phyloP scores from a whole-genome alignment of 73 alveolate species.

The Paraurostyla sp. region DNA sequence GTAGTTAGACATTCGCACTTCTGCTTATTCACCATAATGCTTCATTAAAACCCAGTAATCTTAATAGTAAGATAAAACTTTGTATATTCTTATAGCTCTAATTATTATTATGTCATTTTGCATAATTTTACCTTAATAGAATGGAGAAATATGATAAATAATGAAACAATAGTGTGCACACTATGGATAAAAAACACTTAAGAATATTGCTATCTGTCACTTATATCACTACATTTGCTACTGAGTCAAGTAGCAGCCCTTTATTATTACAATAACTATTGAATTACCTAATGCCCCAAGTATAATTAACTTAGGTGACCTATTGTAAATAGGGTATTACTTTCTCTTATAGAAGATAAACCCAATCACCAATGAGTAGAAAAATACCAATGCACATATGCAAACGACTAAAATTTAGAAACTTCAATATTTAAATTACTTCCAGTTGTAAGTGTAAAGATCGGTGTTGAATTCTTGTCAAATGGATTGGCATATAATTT shows the following conservation, averaged over 20 bases:
- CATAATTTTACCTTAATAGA: not conserved
- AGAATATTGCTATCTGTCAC: not conserved
- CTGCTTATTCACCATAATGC: conserved; percentile 18
- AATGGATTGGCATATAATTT: too few relatives aligned
- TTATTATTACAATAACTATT: not conserved
- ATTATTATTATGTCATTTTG: not conserved
- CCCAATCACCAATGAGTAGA: conserved; percentile 24
- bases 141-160: conserved; percentile 27
- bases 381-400: not conserved
- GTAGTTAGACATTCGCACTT: not conserved
- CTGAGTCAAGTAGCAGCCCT: conserved; percentile 16
- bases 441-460: too few relatives aligned
- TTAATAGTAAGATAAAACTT: conserved; percentile 34
- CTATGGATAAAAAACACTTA: conserved; percentile 3
- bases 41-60: conserved; percentile 20
- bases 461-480: too few relatives aligned
- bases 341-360: conserved; percentile 4
- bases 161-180: conserved; percentile 26
- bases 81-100: conserved; percentile 33
- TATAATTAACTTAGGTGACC: conserved; percentile 34
- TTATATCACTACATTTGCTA: conserved; percentile 2
- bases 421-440: conserved; percentile 20
- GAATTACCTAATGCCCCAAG: conserved; percentile 24
- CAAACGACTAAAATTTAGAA: conserved; percentile 44
- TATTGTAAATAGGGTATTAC: conserved; percentile 25